Percentiles rank a stretch among this genome's conserved stretches.
phyloP scores from a whole-genome alignment of 2,329 filamentous ascomycete species.

The Ascochyta clinopodiicola region DNA sequence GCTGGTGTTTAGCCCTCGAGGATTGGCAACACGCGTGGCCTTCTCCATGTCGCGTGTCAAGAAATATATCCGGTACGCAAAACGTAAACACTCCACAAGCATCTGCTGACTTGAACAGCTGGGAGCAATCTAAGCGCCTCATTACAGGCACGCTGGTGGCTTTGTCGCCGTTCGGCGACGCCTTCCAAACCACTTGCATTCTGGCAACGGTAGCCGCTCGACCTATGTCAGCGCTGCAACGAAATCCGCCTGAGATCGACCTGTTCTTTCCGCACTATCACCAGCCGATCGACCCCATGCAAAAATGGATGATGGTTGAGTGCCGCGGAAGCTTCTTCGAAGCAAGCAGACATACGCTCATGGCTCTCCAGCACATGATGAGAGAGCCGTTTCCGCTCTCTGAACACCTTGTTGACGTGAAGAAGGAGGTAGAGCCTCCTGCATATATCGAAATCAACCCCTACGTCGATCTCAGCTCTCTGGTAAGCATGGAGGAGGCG shows the following conservation, averaged over 20 bases:
- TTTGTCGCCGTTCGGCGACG: conserved; percentile 62
- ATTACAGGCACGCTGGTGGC: conserved; percentile 63
- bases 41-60: conserved; percentile 73
- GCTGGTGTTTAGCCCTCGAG: conserved; percentile 67
- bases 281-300: conserved; percentile 70
- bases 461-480: conserved; percentile 57
- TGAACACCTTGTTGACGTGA: conserved; percentile 64
- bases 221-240: conserved; percentile 66
- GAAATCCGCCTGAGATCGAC: conserved; percentile 75
- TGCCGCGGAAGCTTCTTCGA: conserved; percentile 78
- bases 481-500: conserved; percentile 49
- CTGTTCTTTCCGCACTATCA: conserved; percentile 73
- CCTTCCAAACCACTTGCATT: conserved; percentile 69
- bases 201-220: conserved; percentile 77
- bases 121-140: conserved; percentile 67
- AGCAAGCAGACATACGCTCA: conserved; percentile 73
- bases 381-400: conserved; percentile 67
- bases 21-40: conserved; percentile 70
- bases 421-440: conserved; percentile 58
- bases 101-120: conserved; percentile 46
- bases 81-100: too few relatives aligned
- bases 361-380: conserved; percentile 71
- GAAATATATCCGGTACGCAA: conserved; percentile 62
- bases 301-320: conserved; percentile 81
- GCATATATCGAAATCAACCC: conserved; percentile 60